Conservation (phyloP, 805 yeast species). For the Cyberlindnera maclurae region DNA sequence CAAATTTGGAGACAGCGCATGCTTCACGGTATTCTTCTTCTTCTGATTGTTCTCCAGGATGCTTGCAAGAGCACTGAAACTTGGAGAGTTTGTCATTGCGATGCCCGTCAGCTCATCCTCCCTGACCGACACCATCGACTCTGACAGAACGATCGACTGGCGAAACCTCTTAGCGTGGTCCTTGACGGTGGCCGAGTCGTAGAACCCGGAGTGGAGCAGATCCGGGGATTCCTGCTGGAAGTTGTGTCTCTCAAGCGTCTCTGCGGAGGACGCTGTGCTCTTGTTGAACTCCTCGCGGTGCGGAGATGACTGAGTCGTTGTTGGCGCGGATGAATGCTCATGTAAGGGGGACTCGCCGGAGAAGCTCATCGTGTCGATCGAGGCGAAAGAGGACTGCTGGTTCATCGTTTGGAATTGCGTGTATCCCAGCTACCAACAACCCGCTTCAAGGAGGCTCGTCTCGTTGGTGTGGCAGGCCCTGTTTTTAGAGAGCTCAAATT, state of each 20-base stretch:
- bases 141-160: conserved; percentile 18
- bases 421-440: no score
- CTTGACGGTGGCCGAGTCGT: conserved; percentile 10
- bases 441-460: no score
- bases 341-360: background rate
- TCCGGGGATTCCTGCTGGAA: conserved; percentile 17
- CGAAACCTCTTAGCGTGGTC: conserved; percentile 19
- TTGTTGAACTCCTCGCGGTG: conserved; percentile 1
- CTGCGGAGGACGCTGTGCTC: background rate
- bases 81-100: conserved; percentile 36
- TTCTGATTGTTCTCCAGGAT: conserved; percentile 30
- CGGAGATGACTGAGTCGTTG: conserved; percentile 15
- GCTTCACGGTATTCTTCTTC: background rate
- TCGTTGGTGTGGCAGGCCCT: no score
- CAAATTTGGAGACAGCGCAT: conserved; percentile 24
- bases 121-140: conserved; percentile 19
- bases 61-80: conserved; percentile 35
- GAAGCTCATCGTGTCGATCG: conserved; percentile 2
- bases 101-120: conserved; percentile 6
- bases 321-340: conserved; percentile 10
- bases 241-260: conserved; percentile 2
- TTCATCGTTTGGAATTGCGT: background rate
- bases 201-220: conserved; percentile 16
- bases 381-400: background rate
- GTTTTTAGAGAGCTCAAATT: no score